Base-by-base conservation (phyloP, 2,329 filamentous ascomycete genomes). In the Penicillium sp. region DNA sequence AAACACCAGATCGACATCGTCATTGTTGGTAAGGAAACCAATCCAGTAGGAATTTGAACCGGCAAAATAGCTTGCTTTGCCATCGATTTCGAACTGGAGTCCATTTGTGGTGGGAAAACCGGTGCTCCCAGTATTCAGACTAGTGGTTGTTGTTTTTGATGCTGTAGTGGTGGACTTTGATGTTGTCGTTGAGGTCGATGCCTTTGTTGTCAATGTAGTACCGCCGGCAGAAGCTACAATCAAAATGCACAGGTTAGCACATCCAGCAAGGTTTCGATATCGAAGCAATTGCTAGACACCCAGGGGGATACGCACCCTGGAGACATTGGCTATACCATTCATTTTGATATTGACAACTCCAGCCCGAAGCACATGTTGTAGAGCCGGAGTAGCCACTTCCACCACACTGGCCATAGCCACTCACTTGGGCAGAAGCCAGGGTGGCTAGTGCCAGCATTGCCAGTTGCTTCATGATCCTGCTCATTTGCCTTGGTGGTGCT, bases 21-120 rank as follows among this genome's bases (percentile, higher is more conserved):
- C 69, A 49, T 82, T 70, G 54, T 77, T 75, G 13, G 72, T 79
- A 18, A 81, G 66, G 65, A 82, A 81, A 0, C 73, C 72, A 29
- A 82, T 76, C 80, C 80, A 83, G 70, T 82, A 83, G 4, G 76
- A 69, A 61, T 83, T 83, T 2, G 79, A 80, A 10, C 74, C 81
- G 4, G 77, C 76, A 58, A 74, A 81, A 60, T 81, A 78, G 51
- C 68, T 66, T 13, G 70, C 67, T 52, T 69, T 61, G 29, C 74
- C 73, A 52, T 76, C 69, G 47, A 77, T 75, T 36, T 67, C 64
- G 59, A 78, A 78, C 2, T 69, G 57, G 1, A 69, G 57, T 4
- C 64, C 68, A 10, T 59, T 64, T 2, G 59, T 65, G 14, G 49
- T 63, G 11, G 66, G 45, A 46, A 70, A 70, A 3, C 32, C 42